Base-by-base conservation (phyloP, 331 rosid genomes). In the Rhamnella rubrinervis region DNA sequence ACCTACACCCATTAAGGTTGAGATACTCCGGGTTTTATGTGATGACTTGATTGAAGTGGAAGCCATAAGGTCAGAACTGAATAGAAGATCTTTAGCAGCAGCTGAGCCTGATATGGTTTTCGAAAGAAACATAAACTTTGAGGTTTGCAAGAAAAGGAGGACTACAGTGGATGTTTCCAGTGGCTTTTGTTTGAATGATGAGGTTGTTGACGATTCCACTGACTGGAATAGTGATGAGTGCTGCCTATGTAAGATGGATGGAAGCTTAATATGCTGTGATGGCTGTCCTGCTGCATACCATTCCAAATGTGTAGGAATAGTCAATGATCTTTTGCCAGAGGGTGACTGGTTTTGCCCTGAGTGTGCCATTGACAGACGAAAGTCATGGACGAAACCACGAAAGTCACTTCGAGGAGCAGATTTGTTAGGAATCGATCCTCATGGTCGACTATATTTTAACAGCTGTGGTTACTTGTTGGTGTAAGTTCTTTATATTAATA, bases 301-400 rank as follows among this genome's bases (percentile, higher is more conserved):
- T 82, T 88, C 96, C 63, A 89, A 74, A 81, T 95, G 99, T 79
- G 97, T 89, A 6, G 97, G 97, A 67, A 67, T 91, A 73, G 76
- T 79, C 49, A 80, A 57, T 82, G 89, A 89, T 77, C 85, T 62
- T 78, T 86, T 95, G 78, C 99, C 99, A 4, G 96, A 87, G 57
- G 99, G 99, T 79, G 96, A 89, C 74, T 95, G 99, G 99, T 91
- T 84, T 81, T 95, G 99, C 83, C 99, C 99, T 6, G 99, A 95
- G 85, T 95, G 99, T 82, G 85, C 84, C 53, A 88, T 91, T 62
- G 82, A 86, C 71, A 55, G 86, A 75, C 80, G 63, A 55, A 76
- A 67, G 59, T 85, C 96, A 61, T 80, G 92, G 91, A 78, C 82
- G 84, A 89, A 91, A 77, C 81, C 76, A 40, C 83, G 55, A 55